phyloP scores from a whole-genome alignment of 2,329 filamentous ascomycete genomes.

The Aspergillus brasiliensis region DNA sequence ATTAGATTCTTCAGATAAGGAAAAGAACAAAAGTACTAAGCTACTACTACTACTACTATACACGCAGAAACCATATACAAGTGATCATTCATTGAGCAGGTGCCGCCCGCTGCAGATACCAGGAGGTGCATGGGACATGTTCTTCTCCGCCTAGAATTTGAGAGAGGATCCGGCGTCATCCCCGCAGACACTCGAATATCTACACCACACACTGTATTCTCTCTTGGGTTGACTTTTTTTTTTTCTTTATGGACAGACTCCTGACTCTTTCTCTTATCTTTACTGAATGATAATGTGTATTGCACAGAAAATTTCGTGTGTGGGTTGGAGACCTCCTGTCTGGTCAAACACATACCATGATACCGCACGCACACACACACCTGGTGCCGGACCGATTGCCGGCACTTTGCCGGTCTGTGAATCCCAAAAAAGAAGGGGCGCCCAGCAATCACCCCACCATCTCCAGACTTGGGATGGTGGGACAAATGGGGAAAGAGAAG shows the following conservation, averaged over 20 bases:
- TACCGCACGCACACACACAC: not conserved
- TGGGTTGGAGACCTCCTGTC: not conserved
- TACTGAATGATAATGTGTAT: not conserved
- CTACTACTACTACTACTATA: too few relatives aligned
- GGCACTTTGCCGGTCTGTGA: constrained; percentile 10
- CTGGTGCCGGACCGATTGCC: constrained; percentile 22
- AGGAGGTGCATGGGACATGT: not conserved
- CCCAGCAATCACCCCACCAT: constrained; percentile 13
- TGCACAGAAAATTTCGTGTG: not conserved
- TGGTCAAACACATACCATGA: not conserved
- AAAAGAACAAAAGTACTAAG: constrained; percentile 16
- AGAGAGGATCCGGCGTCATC: not conserved
- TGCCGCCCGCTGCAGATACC: not conserved
- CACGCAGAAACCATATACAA: too few relatives aligned
- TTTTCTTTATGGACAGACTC: too few relatives aligned
- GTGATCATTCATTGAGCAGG: not conserved
- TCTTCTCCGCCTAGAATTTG: not conserved
- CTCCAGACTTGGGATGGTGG: constrained; percentile 18
- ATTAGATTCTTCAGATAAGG: constrained; percentile 16
- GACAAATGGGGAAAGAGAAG: constrained; percentile 18
- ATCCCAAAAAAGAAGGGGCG: not conserved
- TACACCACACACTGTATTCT: not conserved
- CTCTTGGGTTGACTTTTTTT: too few relatives aligned
- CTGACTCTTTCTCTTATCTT: not conserved
- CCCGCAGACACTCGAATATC: not conserved